Conservation (phyloP, 495 filamentous ascomycete genomes). For the Tetracladium setigerum region DNA sequence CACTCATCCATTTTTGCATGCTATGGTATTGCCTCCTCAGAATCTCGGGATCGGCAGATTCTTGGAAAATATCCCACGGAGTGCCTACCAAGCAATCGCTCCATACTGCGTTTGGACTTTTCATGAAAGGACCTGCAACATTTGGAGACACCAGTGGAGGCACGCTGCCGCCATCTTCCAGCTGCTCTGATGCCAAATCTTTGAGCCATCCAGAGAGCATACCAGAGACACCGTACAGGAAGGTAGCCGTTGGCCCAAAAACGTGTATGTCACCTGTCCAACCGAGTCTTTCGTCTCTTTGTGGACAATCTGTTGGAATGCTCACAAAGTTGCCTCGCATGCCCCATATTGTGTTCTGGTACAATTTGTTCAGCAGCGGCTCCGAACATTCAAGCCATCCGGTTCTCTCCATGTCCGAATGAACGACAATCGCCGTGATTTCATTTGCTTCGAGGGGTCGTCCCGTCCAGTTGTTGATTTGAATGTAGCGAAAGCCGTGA, state of each 20-base stretch:
- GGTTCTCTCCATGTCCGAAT: conserved; percentile 41
- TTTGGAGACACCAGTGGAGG: conserved; percentile 10
- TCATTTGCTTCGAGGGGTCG: conserved; percentile 16
- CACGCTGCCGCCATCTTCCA: conserved; percentile 11
- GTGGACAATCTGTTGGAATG: conserved; percentile 47
- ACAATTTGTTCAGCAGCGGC: conserved; percentile 36
- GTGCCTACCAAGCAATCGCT: conserved; percentile 36
- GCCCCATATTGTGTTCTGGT: conserved; percentile 42
- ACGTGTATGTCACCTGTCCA: conserved; percentile 49
- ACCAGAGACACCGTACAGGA: conserved; percentile 40
- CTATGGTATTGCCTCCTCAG: conserved; percentile 35
- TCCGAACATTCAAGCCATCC: conserved; percentile 41
- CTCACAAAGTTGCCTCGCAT: conserved; percentile 48
- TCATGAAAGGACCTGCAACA: conserved; percentile 4
- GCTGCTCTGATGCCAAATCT: conserved; percentile 24
- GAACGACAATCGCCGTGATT: conserved; percentile 37
- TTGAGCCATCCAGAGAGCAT: conserved; percentile 39
- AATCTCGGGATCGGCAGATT: conserved; percentile 33
- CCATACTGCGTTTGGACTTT: conserved; percentile 36
- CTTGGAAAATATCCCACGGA: conserved; percentile 35
- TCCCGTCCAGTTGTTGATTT: conserved; percentile 38
- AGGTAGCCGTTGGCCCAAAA: conserved; percentile 40
- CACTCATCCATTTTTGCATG: conserved; percentile 38
- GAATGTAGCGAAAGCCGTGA: conserved; percentile 49
- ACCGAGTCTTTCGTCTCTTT: conserved; percentile 47